These are phyloP conservation scores for Fusarium cicatricum DNA, from an alignment of 2,329 filamentous ascomycete genomes.

Conservation along the genomic window DNA sequence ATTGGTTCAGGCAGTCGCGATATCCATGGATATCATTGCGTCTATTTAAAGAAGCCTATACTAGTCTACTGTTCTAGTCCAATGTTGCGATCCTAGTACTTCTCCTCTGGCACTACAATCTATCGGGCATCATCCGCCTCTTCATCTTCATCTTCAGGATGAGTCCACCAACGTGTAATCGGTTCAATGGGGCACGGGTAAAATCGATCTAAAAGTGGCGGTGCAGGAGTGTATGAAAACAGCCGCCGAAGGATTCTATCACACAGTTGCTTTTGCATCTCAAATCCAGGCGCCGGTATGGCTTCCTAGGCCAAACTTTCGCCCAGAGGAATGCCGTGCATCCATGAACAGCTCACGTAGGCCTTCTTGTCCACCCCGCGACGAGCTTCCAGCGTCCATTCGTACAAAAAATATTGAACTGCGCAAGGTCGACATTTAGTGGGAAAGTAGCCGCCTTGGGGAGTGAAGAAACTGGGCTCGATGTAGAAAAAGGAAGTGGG, in stretches of 20 bases:
- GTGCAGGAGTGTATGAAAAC: constrained; percentile 8
- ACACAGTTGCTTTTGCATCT: background rate
- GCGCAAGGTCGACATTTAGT: constrained; percentile 24
- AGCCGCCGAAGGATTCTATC: background rate
- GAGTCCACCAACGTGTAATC: background rate
- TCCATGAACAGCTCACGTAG: constrained; percentile 1
- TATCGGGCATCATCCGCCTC: too few relatives aligned
- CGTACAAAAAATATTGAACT: constrained; percentile 2
- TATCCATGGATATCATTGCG: too few relatives aligned
- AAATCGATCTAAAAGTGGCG: background rate
- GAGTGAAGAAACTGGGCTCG: constrained; percentile 4
- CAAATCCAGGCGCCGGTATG: background rate
- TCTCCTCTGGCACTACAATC: too few relatives aligned
- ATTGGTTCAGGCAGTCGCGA: constrained; percentile 16
- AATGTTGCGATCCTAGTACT: too few relatives aligned
- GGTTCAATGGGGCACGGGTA: too few relatives aligned
- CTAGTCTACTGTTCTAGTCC: too few relatives aligned
- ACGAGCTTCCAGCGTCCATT: constrained; percentile 18
- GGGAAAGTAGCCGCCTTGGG: background rate
- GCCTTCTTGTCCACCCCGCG: background rate
- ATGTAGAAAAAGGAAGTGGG: background rate
- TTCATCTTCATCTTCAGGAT: too few relatives aligned
- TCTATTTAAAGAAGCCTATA: too few relatives aligned
- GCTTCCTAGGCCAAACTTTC: background rate
- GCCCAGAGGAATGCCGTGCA: constrained; percentile 3